Base-by-base conservation (phyloP, 2,329 filamentous ascomycete species). In the Uncinocarpus reesii region DNA sequence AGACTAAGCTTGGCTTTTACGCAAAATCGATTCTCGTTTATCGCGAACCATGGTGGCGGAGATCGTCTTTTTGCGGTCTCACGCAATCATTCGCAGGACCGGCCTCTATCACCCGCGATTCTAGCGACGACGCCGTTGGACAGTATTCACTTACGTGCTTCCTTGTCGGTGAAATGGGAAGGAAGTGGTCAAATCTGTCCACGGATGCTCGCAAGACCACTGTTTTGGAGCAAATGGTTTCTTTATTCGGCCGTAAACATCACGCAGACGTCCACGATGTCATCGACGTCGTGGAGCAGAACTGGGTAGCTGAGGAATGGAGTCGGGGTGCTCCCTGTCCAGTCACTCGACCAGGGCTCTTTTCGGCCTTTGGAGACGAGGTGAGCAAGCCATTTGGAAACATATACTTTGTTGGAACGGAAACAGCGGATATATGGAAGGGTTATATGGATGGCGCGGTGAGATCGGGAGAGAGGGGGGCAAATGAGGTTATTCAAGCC, bases 361-460 rank as follows among this genome's bases (percentile, higher is more conserved):
- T 69, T 7, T 62, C 60, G 7, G 55, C 53, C 0, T 35, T 40
- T 6, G 56, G 62, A 4, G 54, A 63, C 8, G 55, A 55, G 4
- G 48, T 71, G 13, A 54, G 62, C 15, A 56, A 61, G 21, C 55
- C 63, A 0, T 58, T 63, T 49, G 62, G 66, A 64, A 38, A 71
- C 43, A 20, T 76, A 4, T 69, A 77, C 56, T 79, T 77, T 55
- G 73, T 71, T 1, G 76, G 76, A 0, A 77, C 75, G 0, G 76
- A 79, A 62, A 73, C 70, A 5, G 65, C 70, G 1, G 63, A 57
- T 1, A 69, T 71, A 42, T 79, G 76, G 75, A 72, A 72, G 48
- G 76, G 76, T 0, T 78, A 77, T 55, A 77, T 79, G 74, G 75
- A 79, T 51, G 76, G 76, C 3, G 76, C 76, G 0, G 62, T 78